Evolutionary conservation across 108 stramenopile genomes (phyloP).

Genomic region (Stephanodiscus triporus): DNA sequence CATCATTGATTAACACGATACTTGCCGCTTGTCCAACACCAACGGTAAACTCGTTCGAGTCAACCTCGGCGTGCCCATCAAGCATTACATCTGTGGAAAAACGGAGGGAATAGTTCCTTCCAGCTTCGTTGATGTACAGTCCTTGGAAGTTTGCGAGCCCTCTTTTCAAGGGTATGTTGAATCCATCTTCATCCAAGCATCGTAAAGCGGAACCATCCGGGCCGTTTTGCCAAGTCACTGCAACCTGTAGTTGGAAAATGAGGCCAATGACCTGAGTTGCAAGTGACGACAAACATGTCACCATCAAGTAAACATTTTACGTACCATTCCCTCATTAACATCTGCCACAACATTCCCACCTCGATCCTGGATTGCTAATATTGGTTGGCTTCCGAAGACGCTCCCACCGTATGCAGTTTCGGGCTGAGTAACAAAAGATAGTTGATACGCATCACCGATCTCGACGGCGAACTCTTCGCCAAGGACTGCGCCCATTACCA

Average conservation of each 20-base stretch:
- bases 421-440: slow-evolving; percentile 37
- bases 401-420: slow-evolving; percentile 48
- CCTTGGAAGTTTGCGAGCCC: slow-evolving; percentile 42
- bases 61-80: slow-evolving; percentile 24
- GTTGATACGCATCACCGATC: slow-evolving; percentile 34
- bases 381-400: slow-evolving; percentile 45
- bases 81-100: slow-evolving; percentile 47
- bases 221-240: slow-evolving; percentile 18
- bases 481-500: slow-evolving; percentile 30
- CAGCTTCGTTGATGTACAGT: slow-evolving; percentile 43
- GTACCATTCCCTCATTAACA: slow-evolving; percentile 42
- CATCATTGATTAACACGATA: slow-evolving; percentile 33
- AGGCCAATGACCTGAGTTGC: background rate
- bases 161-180: slow-evolving; percentile 16
- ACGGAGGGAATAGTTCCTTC: slow-evolving; percentile 37
- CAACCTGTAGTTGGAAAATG: slow-evolving; percentile 14
- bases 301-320: background rate
- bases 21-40: slow-evolving; percentile 32
- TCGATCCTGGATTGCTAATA: slow-evolving; percentile 45
- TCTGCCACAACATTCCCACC: slow-evolving; percentile 48
- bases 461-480: slow-evolving; percentile 32
- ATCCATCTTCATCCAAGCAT: slow-evolving; percentile 19
- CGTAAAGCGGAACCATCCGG: slow-evolving; percentile 15
- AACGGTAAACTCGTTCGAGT: slow-evolving; percentile 42
- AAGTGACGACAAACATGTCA: background rate